These are phyloP conservation scores for Cyphellophora attinorum DNA, from an alignment of 2,329 filamentous ascomycete genomes.

Conservation along the genomic window DNA sequence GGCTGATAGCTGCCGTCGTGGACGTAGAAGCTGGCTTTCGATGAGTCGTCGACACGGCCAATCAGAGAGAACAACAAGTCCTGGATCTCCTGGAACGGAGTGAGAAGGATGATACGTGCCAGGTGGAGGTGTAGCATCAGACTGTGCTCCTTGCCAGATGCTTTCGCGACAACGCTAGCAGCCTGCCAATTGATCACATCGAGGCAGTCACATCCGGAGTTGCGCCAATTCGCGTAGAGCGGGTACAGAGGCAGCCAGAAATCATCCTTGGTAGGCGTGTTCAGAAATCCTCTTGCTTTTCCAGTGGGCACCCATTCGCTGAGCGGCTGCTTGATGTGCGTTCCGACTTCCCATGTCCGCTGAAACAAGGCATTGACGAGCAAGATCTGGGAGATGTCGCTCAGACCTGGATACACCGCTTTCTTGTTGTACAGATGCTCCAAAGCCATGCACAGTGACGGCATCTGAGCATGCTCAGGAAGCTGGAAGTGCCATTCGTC, in stretches of 20 bases:
- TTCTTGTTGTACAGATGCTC: slow-evolving; percentile 42
- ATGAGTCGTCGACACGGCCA: slow-evolving; percentile 11
- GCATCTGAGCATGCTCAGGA: slow-evolving; percentile 2
- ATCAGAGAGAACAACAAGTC: slow-evolving; percentile 19
- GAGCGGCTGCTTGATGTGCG: slow-evolving; percentile 35
- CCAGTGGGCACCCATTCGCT: slow-evolving; percentile 36
- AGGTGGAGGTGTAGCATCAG: slow-evolving; percentile 48
- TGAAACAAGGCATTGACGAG: slow-evolving; percentile 42
- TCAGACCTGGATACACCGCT: slow-evolving; percentile 30
- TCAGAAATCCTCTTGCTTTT: slow-evolving; percentile 27
- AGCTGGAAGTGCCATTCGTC: slow-evolving; percentile 22
- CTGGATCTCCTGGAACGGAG: slow-evolving; percentile 38
- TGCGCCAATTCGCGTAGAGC: slow-evolving; percentile 37
- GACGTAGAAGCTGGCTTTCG: slow-evolving; percentile 15
- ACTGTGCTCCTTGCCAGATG: slow-evolving; percentile 43
- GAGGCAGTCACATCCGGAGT: slow-evolving; percentile 35
- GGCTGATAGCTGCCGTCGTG: slow-evolving; percentile 17
- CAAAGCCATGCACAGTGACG: slow-evolving; percentile 23
- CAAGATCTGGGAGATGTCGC: slow-evolving; percentile 40
- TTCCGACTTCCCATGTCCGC: slow-evolving; percentile 39
- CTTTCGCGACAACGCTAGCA: slow-evolving; percentile 40
- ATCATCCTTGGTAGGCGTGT: slow-evolving; percentile 24
- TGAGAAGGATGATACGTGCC: slow-evolving; percentile 42
- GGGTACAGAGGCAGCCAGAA: slow-evolving; percentile 40
- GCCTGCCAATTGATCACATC: slow-evolving; percentile 52